phyloP scores from a whole-genome alignment of 139 green algal species.

The Volvox reticuliferus region DNA sequence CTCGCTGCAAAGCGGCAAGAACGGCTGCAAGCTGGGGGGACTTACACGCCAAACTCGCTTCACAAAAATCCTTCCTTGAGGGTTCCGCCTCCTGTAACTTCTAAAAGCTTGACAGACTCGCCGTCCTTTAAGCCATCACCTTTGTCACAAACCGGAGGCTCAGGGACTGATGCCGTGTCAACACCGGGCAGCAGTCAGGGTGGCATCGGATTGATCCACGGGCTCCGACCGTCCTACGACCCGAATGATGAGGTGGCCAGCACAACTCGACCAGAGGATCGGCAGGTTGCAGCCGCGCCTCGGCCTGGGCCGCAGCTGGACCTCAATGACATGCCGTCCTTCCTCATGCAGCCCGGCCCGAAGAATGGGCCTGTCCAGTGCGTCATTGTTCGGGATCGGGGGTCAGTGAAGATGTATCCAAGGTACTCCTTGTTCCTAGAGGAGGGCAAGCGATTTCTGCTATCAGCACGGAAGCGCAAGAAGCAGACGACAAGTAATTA shows the following conservation, averaged over 20 bases:
- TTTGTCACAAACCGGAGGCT: neutral
- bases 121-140: constrained; percentile 3
- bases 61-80: constrained; percentile 23
- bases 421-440: constrained; percentile 79
- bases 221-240: constrained; percentile 71
- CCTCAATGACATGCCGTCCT: constrained; percentile 65
- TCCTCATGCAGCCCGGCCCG: constrained; percentile 73
- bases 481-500: constrained; percentile 88
- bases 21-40: constrained; percentile 41
- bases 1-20: constrained; percentile 55
- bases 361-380: constrained; percentile 77
- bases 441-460: constrained; percentile 82
- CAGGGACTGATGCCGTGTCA: neutral
- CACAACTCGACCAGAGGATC: neutral
- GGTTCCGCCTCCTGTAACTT: neutral
- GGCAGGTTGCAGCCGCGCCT: neutral
- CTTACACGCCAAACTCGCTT: constrained; percentile 32
- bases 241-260: constrained; percentile 39
- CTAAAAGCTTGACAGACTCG: neutral
- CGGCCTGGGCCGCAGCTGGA: constrained; percentile 45
- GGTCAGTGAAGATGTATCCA: constrained; percentile 72
- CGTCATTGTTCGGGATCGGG: constrained; percentile 80
- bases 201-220: constrained; percentile 37
- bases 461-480: constrained; percentile 90
- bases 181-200: constrained; percentile 27